phyloP scores from a whole-genome alignment of 305 asterid genomes.

The Fraxinus xanthoxyloides region DNA sequence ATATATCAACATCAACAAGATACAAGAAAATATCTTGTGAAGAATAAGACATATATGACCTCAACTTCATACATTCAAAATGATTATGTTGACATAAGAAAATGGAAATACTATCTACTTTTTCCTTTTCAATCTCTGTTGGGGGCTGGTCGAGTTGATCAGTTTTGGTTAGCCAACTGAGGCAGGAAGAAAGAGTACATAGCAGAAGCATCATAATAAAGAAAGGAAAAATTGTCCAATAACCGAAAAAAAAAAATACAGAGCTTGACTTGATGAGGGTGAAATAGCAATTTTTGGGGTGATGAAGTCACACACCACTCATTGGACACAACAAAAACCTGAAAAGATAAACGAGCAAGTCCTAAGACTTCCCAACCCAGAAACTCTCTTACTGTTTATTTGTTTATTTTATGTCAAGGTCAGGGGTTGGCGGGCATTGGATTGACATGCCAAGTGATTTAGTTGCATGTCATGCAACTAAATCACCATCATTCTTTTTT shows the following conservation, averaged over 20 bases:
- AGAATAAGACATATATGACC: neutral
- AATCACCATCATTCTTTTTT: neutral
- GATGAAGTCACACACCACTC: slow-evolving; percentile 3
- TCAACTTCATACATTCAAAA: neutral
- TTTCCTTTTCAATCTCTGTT: neutral
- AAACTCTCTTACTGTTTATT: neutral
- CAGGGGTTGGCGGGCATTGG: neutral
- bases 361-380: neutral
- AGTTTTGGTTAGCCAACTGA: neutral
- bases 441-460: neutral
- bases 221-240: neutral
- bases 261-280: neutral
- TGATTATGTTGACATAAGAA: neutral
- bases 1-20: slow-evolving; percentile 6
- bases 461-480: neutral
- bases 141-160: neutral
- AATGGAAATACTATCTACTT: neutral
- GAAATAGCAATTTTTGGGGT: neutral
- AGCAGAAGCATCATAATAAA: neutral
- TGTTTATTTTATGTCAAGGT: neutral
- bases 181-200: neutral
- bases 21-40: neutral
- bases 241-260: neutral
- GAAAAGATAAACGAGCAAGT: neutral
- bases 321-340: neutral